phyloP scores from a whole-genome alignment of 169 alveolate genomes.

The Cyclospora cayetanensis region DNA sequence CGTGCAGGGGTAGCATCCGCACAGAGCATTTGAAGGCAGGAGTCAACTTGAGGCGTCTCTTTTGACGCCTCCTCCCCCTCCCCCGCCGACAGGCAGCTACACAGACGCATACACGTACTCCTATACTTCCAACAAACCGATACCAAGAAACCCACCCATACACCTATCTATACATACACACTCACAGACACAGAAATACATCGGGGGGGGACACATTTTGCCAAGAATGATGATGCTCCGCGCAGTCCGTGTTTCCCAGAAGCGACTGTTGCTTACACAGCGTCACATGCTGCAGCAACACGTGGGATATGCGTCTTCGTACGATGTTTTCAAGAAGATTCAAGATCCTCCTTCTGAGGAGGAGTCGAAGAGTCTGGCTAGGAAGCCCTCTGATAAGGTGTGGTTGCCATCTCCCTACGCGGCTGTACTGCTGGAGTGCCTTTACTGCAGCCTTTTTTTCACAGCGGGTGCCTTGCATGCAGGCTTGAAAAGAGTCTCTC shows the following conservation, averaged over 20 bases:
- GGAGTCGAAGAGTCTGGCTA: neutral
- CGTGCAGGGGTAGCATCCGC: too few species aligned
- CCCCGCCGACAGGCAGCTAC: too few species aligned
- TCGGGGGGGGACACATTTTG: too few species aligned
- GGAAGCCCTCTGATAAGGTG: constrained; percentile 24
- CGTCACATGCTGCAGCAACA: neutral
- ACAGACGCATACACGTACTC: too few species aligned
- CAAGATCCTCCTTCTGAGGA: constrained; percentile 57
- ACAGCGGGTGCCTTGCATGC: neutral
- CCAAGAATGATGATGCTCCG: neutral
- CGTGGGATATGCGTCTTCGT: neutral
- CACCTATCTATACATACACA: too few species aligned
- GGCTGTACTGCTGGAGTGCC: neutral
- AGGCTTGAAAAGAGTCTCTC: neutral
- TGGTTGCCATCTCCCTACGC: constrained; percentile 63
- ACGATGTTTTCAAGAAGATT: constrained; percentile 69
- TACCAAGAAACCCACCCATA: too few species aligned
- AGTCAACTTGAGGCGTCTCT: too few species aligned
- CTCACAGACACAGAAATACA: too few species aligned
- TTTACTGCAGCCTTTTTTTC: neutral
- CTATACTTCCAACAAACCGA: too few species aligned
- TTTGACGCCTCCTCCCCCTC: too few species aligned
- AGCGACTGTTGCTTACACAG: neutral
- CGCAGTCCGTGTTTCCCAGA: neutral
- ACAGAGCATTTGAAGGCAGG: too few species aligned